phyloP scores from a whole-genome alignment of 2,329 filamentous ascomycete genomes.

The Ophiostoma ips region DNA sequence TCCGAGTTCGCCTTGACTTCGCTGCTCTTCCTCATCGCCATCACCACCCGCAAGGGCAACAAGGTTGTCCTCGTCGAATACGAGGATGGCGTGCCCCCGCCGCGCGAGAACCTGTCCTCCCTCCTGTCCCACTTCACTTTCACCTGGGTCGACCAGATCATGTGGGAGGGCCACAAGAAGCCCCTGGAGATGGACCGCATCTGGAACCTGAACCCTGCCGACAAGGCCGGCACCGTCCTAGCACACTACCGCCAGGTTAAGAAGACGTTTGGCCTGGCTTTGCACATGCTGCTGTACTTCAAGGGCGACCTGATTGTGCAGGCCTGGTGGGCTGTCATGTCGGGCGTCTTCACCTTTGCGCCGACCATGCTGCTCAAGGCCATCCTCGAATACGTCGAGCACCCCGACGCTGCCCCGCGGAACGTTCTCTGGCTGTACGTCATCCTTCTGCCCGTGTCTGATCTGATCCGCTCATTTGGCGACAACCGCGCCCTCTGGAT shows the following conservation, averaged over 20 bases:
- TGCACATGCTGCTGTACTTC: conserved; percentile 77
- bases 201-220: conserved; percentile 79
- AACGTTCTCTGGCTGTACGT: conserved; percentile 96
- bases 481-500: conserved; percentile 86
- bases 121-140: conserved; percentile 80
- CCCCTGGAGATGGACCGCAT: conserved; percentile 72
- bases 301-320: conserved; percentile 62
- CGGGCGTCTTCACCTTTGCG: conserved; percentile 74
- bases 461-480: conserved; percentile 65
- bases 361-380: conserved; percentile 82
- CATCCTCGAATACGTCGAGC: conserved; percentile 89
- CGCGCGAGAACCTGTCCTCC: conserved; percentile 75
- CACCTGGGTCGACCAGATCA: conserved; percentile 77
- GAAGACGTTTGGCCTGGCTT: conserved; percentile 64
- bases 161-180: conserved; percentile 78
- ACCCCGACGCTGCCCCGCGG: conserved; percentile 56
- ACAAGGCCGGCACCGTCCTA: conserved; percentile 73
- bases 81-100: conserved; percentile 77
- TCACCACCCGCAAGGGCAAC: conserved; percentile 83
- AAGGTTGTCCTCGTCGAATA: conserved; percentile 78
- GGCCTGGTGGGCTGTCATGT: conserved; percentile 63
- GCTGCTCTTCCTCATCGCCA: conserved; percentile 58
- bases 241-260: conserved; percentile 73
- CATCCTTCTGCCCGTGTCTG: conserved; percentile 72
- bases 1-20: conserved; percentile 62